Base-by-base conservation (phyloP, 331 rosid species). In the Acacia pycnantha region DNA sequence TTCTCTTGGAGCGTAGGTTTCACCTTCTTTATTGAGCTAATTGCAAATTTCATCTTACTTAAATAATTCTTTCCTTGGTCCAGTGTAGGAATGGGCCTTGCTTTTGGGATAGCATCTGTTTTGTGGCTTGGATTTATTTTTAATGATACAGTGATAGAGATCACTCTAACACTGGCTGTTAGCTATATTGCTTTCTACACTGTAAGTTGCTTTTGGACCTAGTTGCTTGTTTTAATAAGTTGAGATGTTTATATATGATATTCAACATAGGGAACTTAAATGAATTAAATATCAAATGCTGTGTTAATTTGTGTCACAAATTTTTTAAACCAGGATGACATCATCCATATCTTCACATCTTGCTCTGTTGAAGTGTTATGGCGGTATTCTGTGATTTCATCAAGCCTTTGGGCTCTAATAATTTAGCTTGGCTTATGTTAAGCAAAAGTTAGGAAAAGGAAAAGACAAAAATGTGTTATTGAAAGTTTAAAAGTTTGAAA, bases 21-120 rank as follows among this genome's bases (percentile, higher is more conserved):
- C 82, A 67, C 78, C 41, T 73, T 91, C 71, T 84, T 47, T 82
- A 41, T 66, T 80, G 83, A 31, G 40, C n/a, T 48, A 69, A 48
- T 71, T 78, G 79, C 66, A 76, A 84, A 81, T 35, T 68, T 47
- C 47, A 73, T 44, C 37, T 77, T 62, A 54, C 80, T 79, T 51
- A 68, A 44, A 80, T 86, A 84, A 81, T 79, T 24, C 65, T 85
- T 85, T 77, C 82, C 82, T 59, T 59, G 64, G 48, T 85, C 66
- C 98, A 95, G 98, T 84, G 93, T 93, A 88, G 98, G 95, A 65
- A 89, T 93, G 84, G 98, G 98, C 85, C 81, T 95, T 85, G 98
- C 98, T 74, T 95, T 82, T 79, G 98, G 98, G 74, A 90, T 95
- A 80, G 89, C 82, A 76, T 95, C 98, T 81, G 96, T 92, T 76